Percentiles rank a stretch among this genome's conserved stretches.
phyloP scores from a whole-genome alignment of 2,329 filamentous ascomycete genomes.

The Byssothecium circinans region DNA sequence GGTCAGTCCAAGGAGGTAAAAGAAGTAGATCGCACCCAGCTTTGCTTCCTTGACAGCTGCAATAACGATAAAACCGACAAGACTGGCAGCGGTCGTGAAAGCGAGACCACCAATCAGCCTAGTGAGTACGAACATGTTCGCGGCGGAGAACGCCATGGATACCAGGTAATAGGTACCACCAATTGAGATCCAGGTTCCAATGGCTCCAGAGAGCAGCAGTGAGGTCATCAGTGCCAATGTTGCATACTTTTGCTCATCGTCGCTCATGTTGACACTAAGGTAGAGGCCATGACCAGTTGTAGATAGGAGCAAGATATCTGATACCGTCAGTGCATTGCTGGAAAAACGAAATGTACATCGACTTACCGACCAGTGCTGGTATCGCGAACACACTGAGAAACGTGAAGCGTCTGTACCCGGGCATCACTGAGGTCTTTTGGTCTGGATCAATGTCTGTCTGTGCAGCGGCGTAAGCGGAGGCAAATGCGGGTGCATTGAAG shows the following conservation, averaged over 20 bases:
- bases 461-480: constrained; percentile 55
- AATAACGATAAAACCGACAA: constrained; percentile 57
- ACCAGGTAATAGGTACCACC: constrained; percentile 65
- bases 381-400: constrained; percentile 65
- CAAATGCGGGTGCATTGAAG: constrained; percentile 53
- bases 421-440: constrained; percentile 48
- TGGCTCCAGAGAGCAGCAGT: constrained; percentile 60
- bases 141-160: constrained; percentile 58
- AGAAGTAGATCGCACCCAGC: constrained; percentile 59
- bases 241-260: constrained; percentile 54
- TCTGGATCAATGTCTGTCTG: constrained; percentile 57
- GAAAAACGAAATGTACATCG: not conserved
- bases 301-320: constrained; percentile 61
- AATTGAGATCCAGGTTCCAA: constrained; percentile 65
- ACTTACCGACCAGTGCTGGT: constrained; percentile 57
- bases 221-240: constrained; percentile 62
- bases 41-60: constrained; percentile 46
- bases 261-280: constrained; percentile 59
- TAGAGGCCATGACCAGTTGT: constrained; percentile 64
- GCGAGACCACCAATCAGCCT: constrained; percentile 55
- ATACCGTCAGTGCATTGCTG: constrained; percentile 8
- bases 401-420: constrained; percentile 55
- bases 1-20: constrained; percentile 61
- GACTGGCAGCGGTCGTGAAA: constrained; percentile 54
- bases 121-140: constrained; percentile 59